These are phyloP conservation scores for Glycyrrhiza uralensis DNA, from an alignment of 306 rosid genomes.

Conservation along the genomic window DNA sequence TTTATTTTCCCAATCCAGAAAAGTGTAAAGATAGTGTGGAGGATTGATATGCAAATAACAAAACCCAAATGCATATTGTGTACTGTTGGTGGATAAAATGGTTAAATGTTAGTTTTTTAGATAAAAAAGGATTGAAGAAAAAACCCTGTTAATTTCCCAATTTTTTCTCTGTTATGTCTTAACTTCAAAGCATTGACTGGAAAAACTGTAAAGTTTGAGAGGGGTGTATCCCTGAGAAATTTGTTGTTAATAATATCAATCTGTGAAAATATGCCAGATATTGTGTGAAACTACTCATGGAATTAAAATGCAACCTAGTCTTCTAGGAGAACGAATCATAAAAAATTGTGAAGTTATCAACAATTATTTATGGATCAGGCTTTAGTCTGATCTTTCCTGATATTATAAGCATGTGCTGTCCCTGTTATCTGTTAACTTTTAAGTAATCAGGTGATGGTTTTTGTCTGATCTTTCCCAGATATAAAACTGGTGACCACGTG, in stretches of 20 bases:
- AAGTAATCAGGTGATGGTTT: conserved; percentile 12
- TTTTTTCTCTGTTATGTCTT: not conserved
- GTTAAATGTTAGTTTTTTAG: not conserved
- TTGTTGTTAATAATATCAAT: not conserved
- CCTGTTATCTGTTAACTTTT: conserved; percentile 8
- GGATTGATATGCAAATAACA: no score
- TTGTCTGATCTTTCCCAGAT: conserved; percentile 40
- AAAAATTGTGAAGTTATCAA: not conserved
- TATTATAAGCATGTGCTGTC: not conserved
- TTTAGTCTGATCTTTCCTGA: not conserved
- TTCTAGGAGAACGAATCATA: not conserved
- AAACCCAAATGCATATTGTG: no score
- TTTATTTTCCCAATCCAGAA: no score
- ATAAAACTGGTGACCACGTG: conserved; percentile 85
- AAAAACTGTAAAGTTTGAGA: not conserved
- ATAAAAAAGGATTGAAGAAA: not conserved
- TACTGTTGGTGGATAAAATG: not conserved
- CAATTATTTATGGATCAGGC: conserved; percentile 2
- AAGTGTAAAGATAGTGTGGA: no score
- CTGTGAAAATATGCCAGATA: not conserved
- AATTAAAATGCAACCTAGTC: not conserved
- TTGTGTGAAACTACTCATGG: not conserved
- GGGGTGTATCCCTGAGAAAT: not conserved
- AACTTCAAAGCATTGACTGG: not conserved
- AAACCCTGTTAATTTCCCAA: not conserved